These are phyloP conservation scores for Solanum virginianum DNA, from an alignment of 257 asterid genomes.

Conservation along the genomic window DNA sequence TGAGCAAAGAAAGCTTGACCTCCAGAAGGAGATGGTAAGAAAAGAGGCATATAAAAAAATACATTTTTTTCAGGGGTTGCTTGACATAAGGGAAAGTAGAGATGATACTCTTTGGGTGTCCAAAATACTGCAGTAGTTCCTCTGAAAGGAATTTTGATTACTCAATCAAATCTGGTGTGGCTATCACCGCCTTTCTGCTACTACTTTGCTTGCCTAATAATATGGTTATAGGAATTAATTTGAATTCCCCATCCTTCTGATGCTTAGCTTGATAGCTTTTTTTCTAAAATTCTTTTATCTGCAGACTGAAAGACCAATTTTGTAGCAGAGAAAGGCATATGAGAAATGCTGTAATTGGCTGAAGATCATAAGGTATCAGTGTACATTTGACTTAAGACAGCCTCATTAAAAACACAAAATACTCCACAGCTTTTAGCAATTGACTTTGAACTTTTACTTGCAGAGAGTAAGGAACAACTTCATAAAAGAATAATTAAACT, in stretches of 20 bases:
- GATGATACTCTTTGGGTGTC: not conserved
- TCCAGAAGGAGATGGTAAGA: constrained; percentile 2
- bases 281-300: not conserved
- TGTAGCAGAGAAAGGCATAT: constrained; percentile 52
- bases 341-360: constrained; percentile 45
- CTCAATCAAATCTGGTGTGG: not conserved
- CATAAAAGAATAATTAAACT: constrained; percentile 45
- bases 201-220: not conserved
- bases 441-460: not conserved
- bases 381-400: not conserved
- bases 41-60: not conserved
- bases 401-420: not conserved
- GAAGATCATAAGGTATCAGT: constrained; percentile 56
- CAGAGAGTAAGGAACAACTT: constrained; percentile 52
- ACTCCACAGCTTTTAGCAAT: not conserved
- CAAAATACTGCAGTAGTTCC: not conserved
- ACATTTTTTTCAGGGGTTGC: not conserved
- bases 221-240: not conserved
- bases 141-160: not conserved
- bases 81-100: not conserved
- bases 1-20: constrained; percentile 3
- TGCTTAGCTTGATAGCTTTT: not conserved
- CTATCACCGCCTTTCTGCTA: not conserved
- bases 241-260: not conserved
- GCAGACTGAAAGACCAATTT: constrained; percentile 67